Evolutionary conservation across 2,329 filamentous ascomycete genomes (phyloP), one percentile per base, ranked within the genome.

Genomic region (Sporothrix dimorphospora): DNA sequence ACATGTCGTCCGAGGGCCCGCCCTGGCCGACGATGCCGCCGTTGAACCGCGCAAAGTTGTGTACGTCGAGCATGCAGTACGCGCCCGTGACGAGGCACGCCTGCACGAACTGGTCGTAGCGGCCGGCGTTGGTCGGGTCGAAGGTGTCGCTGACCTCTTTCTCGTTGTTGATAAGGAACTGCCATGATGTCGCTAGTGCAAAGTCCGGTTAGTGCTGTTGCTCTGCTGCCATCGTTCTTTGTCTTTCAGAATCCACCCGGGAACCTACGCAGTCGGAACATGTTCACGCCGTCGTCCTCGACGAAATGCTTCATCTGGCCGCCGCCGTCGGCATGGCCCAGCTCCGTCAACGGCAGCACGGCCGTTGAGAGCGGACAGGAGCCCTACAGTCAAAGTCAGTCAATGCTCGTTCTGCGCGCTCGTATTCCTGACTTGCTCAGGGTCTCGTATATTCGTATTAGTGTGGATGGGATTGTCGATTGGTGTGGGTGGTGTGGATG

Each of bases 1-100:
- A 98, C 16, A 88, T 80, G 12, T 84, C 86, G 77, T 91, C 85
- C 0, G 84, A 85, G 0, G 89, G 89, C 0, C 89, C 90, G 27
- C 89, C 89, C 77, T 92, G 89, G 1, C 90, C 90, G 71, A 92
- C 86, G 74, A 92, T 88, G 2, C 80, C 79, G 16, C 86, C 86
- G 75, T 92, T 86, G 83, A 87, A 91, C 65, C 89, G 84, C 0
- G 85, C 89, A 79, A 83, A 88, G 79, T 88, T 88, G 81, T 88
- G 75, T 38, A 88, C 73, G 76, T 88, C 86, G 49, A 88, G 78
- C 42, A 88, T 82, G 75, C 86, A 88, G 67, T 80, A 77, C 0
- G 85, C 84, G 5, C 85, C 85, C 0, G 84, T 83, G 40, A 69
- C 77, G 19, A 88, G 76, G 74, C 86, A 88, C 21, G 81, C 83